Conservation (phyloP, 2,329 filamentous ascomycete genomes). For the Rachicladosporium sp. region DNA sequence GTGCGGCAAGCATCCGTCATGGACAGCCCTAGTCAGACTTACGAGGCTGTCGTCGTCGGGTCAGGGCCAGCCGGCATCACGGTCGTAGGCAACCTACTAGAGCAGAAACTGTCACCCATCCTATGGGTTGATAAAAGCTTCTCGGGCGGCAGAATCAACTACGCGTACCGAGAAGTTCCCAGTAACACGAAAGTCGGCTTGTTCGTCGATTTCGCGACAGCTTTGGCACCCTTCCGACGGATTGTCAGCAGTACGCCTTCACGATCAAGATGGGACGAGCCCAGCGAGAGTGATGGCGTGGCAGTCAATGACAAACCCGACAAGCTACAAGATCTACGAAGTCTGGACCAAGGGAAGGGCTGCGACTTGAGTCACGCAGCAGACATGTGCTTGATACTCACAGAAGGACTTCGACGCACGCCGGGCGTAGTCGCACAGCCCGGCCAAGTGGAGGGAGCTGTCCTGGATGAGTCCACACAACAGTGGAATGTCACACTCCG, state of each 20-base stretch:
- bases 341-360: conserved; percentile 43
- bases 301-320: conserved; percentile 30
- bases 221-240: conserved; percentile 39
- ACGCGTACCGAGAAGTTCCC: conserved; percentile 49
- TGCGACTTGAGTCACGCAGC: conserved; percentile 48
- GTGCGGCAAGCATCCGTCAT: conserved; percentile 2
- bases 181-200: conserved; percentile 51
- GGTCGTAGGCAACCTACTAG: conserved; percentile 47
- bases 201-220: conserved; percentile 46
- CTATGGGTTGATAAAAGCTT: conserved; percentile 50
- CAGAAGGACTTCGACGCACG: conserved; percentile 31
- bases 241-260: conserved; percentile 36
- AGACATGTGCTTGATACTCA: conserved; percentile 40
- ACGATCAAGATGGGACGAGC: conserved; percentile 17
- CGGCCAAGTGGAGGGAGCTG: conserved; percentile 29
- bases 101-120: conserved; percentile 39
- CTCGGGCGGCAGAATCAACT: conserved; percentile 29
- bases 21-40: conserved; percentile 14
- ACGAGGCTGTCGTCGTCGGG: conserved; percentile 46
- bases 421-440: conserved; percentile 28
- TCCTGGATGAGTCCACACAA: conserved; percentile 25
- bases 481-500: conserved; percentile 27
- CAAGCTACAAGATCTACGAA: conserved; percentile 41
- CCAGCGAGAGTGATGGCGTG: conserved; percentile 15
- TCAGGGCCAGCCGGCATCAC: conserved; percentile 48